Conservation (phyloP, 441 rosid genomes). For the Theobroma grandiflorum region DNA sequence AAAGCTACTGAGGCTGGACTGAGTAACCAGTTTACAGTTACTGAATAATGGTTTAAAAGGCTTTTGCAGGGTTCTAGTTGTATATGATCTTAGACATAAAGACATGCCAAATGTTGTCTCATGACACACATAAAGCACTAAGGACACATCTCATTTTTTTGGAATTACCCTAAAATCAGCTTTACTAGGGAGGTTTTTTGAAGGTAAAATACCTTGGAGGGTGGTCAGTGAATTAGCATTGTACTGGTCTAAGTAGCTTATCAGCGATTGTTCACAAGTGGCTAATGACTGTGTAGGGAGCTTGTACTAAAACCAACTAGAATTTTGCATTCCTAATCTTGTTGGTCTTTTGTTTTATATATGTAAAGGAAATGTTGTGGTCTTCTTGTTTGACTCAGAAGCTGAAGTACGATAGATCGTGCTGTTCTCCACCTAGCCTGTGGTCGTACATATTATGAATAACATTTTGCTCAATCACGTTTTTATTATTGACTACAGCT, state of each 20-base stretch:
- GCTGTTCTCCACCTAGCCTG: not conserved
- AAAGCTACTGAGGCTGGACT: not conserved
- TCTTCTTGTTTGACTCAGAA: not conserved
- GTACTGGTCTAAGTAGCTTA: not conserved
- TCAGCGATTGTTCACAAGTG: not conserved
- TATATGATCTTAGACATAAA: not conserved
- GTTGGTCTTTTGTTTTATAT: not conserved
- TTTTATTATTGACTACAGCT: not conserved
- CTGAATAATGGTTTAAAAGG: not conserved
- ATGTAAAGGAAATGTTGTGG: not conserved
- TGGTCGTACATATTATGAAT: slow-evolving; percentile 1
- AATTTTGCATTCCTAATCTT: not conserved
- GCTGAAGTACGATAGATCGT: not conserved
- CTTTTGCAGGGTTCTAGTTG: not conserved
- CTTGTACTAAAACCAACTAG: not conserved
- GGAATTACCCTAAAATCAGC: slow-evolving; percentile 1
- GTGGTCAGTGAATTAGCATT: not conserved
- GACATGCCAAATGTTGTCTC: not conserved
- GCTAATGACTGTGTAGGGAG: not conserved
- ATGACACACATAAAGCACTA: not conserved
- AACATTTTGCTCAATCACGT: not conserved
- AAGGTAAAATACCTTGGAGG: not conserved
- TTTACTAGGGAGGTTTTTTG: not conserved
- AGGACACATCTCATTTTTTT: not conserved
- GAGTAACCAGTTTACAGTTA: not conserved